phyloP scores from a whole-genome alignment of 352 stramenopile species.

The Lagenidium giganteum region DNA sequence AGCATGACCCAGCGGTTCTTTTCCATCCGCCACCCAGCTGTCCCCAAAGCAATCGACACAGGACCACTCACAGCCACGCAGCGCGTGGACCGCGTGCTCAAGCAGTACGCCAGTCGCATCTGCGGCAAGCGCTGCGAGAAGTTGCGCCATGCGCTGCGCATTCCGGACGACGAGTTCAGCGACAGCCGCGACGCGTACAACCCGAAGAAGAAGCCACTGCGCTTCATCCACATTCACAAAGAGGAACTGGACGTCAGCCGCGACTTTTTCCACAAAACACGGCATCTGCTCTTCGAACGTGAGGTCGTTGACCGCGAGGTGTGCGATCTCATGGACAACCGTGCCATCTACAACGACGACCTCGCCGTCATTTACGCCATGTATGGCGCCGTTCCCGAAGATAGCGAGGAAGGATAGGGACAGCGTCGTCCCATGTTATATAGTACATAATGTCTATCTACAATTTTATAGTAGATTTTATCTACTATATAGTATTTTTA shows the following conservation, averaged over 20 bases:
- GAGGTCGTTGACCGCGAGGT: slow-evolving; percentile 46
- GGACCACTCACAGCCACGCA: too few relatives aligned
- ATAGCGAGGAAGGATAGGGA: too few relatives aligned
- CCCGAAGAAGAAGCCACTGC: slow-evolving; percentile 25
- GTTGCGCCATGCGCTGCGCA: slow-evolving; percentile 26
- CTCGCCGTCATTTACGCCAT: slow-evolving; percentile 13
- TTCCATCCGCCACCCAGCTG: too few relatives aligned
- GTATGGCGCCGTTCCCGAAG: too few relatives aligned
- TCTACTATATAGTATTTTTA: too few relatives aligned
- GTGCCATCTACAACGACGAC: slow-evolving; percentile 20
- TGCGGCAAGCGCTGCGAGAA: slow-evolving; percentile 21
- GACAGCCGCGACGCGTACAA: slow-evolving; percentile 50
- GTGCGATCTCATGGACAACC: slow-evolving; percentile 44
- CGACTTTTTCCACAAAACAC: slow-evolving; percentile 31
- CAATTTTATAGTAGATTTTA: too few relatives aligned
- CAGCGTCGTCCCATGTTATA: too few relatives aligned
- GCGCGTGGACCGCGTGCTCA: too few relatives aligned
- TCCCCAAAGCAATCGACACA: too few relatives aligned
- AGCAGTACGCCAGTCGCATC: too few relatives aligned
- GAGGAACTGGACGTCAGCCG: slow-evolving; percentile 30
- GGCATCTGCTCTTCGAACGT: slow-evolving; percentile 38
- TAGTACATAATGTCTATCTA: too few relatives aligned
- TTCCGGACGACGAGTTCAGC: slow-evolving; percentile 29
- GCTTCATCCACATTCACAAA: slow-evolving; percentile 40
- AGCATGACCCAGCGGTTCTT: too few relatives aligned